A percentile compares a stretch with the other conserved stretches of the same genome.
Evolutionary conservation across 805 yeast species (phyloP).

Genomic region (Sugiyamaella boreocaroliniensis): DNA sequence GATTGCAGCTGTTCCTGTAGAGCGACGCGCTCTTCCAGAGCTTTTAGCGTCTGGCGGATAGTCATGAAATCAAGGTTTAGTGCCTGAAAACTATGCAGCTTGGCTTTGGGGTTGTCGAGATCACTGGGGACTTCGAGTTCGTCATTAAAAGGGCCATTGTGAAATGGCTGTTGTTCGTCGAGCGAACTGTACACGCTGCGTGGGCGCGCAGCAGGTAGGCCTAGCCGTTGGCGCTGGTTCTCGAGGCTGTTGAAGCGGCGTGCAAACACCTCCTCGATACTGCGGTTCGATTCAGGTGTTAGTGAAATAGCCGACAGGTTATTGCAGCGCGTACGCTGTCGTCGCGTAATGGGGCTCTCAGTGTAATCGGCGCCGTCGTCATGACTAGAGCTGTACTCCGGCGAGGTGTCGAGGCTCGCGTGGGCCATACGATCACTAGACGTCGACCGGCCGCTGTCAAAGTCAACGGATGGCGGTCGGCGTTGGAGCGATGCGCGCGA

Average conservation of each 20-base stretch:
- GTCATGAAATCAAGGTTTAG: slow-evolving; percentile 17
- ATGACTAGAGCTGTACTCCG: background rate
- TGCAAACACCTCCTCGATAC: slow-evolving; percentile 5
- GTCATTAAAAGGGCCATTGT: background rate
- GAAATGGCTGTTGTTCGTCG: background rate
- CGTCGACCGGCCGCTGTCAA: background rate
- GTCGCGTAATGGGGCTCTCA: slow-evolving; percentile 12
- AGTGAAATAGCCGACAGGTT: background rate
- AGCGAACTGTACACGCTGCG: background rate
- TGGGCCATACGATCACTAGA: too few species aligned
- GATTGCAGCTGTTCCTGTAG: slow-evolving; percentile 9
- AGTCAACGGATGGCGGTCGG: background rate
- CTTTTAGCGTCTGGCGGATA: slow-evolving; percentile 13
- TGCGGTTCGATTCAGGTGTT: slow-evolving; percentile 4
- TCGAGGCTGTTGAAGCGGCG: slow-evolving; percentile 3
- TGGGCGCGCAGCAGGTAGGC: slow-evolving; percentile 2
- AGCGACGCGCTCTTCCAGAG: slow-evolving; percentile 14
- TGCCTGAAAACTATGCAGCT: slow-evolving; percentile 7
- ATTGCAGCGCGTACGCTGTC: slow-evolving; percentile 3
- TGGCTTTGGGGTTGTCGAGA: background rate
- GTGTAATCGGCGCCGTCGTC: slow-evolving; percentile 2
- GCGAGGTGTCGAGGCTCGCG: background rate
- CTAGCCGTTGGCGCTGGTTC: slow-evolving; percentile 2
- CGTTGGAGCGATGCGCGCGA: background rate
- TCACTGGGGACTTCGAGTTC: background rate